Evolutionary conservation across 106 monocot genomes (phyloP), one percentile per base, ranked within the genome.

Genomic region (Allium fistulosum): DNA sequence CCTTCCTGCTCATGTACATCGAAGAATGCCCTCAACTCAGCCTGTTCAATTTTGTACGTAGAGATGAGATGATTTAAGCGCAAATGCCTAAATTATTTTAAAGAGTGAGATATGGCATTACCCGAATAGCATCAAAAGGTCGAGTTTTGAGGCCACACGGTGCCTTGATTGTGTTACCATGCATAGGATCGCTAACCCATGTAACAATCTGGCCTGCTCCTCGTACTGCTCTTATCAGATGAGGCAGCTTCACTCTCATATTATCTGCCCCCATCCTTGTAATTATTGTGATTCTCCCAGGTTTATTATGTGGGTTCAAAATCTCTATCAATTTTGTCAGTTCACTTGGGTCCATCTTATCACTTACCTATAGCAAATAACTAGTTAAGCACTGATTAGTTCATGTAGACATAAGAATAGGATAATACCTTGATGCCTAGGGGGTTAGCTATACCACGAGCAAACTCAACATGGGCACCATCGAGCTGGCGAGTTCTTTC

Each of bases 121-220:
- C 90, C 86, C 80, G 72, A 56, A 90, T 90, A 28, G 86, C 69
- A 57, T 90, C 90, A 55, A 90, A 90, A 4, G 88, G 85, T 61
- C 92, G 88, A 66, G 92, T 92, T 69, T 92, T 88, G 73, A 88
- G 88, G 10, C 92, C 92, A 49, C 85, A 92, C 10, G 92, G 92
- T 9, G 92, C 88, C 60, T 88, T 92, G 72, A 88, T 92, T 51
- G 92, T 92, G 85, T 92, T 92, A 8, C 92, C 92, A 22, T 92
- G 92, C 92, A 92, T 92, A 4, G 92, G 92, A 46, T 92, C 92
- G 14, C 80, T 78, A 55, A 87, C 80, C 87, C 87, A 87, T n/a
- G 83, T 83, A 17, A 83, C 87, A 57, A 83, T 87, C 77, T 83
- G 87, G 11, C 87, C 87, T 46, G 83, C 80, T 14, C 75, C 17